Evolutionary conservation across 179 eudicot species (phyloP).

Genomic region (Carnegiea gigantea): DNA sequence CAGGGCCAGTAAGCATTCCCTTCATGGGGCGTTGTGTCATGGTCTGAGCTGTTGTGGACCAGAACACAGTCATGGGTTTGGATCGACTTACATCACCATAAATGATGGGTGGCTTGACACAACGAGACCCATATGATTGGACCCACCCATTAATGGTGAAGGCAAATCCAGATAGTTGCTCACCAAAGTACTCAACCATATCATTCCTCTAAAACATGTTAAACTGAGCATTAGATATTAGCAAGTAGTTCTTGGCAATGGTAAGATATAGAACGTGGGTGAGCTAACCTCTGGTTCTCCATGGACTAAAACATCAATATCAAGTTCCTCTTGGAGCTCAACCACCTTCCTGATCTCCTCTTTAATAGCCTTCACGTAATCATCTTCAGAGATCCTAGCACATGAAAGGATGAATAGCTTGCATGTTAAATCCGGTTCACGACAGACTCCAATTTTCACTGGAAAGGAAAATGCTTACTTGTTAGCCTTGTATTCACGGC

Average conservation of each 20-base stretch:
- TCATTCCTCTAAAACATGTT: conserved; percentile 51
- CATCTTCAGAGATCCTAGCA: conserved; percentile 62
- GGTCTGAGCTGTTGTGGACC: conserved; percentile 67
- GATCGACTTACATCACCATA: conserved; percentile 82
- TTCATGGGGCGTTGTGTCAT: conserved; percentile 73
- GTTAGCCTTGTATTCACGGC: conserved; percentile 70
- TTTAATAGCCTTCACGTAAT: conserved; percentile 54
- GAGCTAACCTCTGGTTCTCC: conserved; percentile 74
- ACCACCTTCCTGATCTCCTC: conserved; percentile 66
- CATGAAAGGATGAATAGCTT: conserved; percentile 6
- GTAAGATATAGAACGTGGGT: neutral
- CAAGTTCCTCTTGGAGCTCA: conserved; percentile 72
- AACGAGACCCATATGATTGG: conserved; percentile 80
- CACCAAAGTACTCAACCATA: conserved; percentile 84
- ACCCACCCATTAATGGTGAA: conserved; percentile 80
- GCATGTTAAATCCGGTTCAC: neutral
- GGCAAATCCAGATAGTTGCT: conserved; percentile 74
- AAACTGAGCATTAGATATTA: conserved; percentile 13
- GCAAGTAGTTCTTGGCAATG: neutral
- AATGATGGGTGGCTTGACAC: conserved; percentile 81
- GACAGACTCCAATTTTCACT: neutral
- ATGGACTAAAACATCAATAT: conserved; percentile 73
- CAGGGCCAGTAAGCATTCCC: conserved; percentile 88
- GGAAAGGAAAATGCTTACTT: conserved; percentile 42
- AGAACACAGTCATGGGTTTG: conserved; percentile 67